phyloP scores from a whole-genome alignment of 345 rosid genomes.

The Noccaea bulbosa region DNA sequence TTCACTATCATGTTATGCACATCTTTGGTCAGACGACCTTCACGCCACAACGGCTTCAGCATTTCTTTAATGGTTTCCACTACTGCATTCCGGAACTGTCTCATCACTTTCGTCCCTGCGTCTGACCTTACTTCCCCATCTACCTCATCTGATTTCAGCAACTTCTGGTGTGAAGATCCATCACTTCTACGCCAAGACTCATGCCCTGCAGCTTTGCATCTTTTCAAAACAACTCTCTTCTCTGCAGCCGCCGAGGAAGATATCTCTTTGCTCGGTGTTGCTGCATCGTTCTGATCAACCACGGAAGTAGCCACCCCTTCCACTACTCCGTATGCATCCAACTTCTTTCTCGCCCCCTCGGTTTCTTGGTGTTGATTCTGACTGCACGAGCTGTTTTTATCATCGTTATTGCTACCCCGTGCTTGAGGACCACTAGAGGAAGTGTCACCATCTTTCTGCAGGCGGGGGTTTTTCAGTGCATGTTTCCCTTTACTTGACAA shows the following conservation, averaged over 20 bases:
- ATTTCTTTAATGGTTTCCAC: constrained; percentile 69
- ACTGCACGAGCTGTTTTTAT: constrained; percentile 53
- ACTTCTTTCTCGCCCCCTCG: constrained; percentile 43
- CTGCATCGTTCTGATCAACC: constrained; percentile 50
- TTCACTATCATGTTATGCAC: constrained; percentile 78
- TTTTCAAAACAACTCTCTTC: constrained; percentile 46
- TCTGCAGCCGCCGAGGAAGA: constrained; percentile 49
- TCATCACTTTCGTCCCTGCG: constrained; percentile 54
- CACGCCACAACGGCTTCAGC: constrained; percentile 85
- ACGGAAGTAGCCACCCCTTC: constrained; percentile 54
- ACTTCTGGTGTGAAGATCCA: constrained; percentile 50
- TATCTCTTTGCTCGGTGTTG: constrained; percentile 52
- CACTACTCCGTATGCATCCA: constrained; percentile 45
- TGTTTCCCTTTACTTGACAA: constrained; percentile 48
- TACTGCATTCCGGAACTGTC: constrained; percentile 65
- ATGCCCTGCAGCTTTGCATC: constrained; percentile 43
- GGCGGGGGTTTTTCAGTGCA: constrained; percentile 40
- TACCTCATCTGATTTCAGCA: constrained; percentile 44
- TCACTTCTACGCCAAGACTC: constrained; percentile 50
- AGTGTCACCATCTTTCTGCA: constrained; percentile 42
- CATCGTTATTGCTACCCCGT: constrained; percentile 49
- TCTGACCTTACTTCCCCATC: constrained; percentile 56
- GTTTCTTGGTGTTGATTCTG: constrained; percentile 46
- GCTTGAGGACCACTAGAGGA: constrained; percentile 35
- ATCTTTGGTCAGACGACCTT: constrained; percentile 81